Percentiles rank a stretch among this genome's conserved stretches.
Evolutionary conservation across 208 protist genomes (phyloP).

Genomic region (Trypanosomatidae sp.): DNA sequence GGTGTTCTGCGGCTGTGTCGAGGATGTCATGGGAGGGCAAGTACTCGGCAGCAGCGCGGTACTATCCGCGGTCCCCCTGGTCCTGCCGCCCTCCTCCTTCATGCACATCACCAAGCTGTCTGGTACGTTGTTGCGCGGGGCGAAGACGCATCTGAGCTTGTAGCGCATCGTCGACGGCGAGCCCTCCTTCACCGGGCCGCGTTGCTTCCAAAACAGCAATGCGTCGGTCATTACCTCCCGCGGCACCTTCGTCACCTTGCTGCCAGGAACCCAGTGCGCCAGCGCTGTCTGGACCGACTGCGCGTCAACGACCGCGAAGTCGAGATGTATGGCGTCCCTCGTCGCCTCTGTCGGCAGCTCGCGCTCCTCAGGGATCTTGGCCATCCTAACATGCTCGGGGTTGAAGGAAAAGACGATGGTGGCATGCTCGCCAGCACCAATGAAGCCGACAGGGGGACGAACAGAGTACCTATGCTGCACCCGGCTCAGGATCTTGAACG

Average conservation of each 20-base stretch:
- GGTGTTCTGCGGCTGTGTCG: conserved; percentile 28
- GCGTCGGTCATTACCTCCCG: conserved; percentile 35
- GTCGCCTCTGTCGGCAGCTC: conserved; percentile 56
- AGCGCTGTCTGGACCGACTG: conserved; percentile 1
- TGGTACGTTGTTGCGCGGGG: conserved; percentile 36
- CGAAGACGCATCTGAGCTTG: conserved; percentile 56
- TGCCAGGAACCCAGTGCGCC: conserved; percentile 14
- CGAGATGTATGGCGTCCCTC: conserved; percentile 69
- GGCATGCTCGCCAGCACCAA: conserved; percentile 45
- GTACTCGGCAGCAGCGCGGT: conserved; percentile 23
- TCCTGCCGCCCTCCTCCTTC: conserved; percentile 29
- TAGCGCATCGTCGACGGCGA: conserved; percentile 24
- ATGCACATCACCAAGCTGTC: conserved; percentile 49
- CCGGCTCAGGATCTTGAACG: conserved; percentile 75
- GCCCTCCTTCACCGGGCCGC: conserved; percentile 37
- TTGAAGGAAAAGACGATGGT: conserved; percentile 71
- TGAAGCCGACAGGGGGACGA: conserved; percentile 61
- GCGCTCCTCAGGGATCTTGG: conserved; percentile 29
- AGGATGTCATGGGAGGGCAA: conserved; percentile 28
- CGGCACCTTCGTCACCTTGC: conserved; percentile 15
- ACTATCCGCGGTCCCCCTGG: conserved; percentile 1
- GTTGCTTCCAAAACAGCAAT: conserved; percentile 59
- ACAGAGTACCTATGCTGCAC: conserved; percentile 75
- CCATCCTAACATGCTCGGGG: conserved; percentile 41
- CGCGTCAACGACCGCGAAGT: conserved; percentile 66